Evolutionary conservation across 179 eudicot species (phyloP).

Genomic region (Sideroxylon spinosum): DNA sequence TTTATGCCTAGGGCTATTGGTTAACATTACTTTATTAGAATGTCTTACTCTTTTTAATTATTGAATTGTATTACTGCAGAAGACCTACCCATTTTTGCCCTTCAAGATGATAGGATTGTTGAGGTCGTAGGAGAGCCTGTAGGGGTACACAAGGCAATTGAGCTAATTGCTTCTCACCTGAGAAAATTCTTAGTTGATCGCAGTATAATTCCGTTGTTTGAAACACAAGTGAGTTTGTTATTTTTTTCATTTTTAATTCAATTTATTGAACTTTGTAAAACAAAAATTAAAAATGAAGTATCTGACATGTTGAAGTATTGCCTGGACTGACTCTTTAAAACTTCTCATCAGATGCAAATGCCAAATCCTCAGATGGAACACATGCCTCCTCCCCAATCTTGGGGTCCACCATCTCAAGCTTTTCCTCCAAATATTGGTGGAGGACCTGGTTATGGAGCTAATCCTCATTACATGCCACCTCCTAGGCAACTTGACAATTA

Average conservation of each 20-base stretch:
- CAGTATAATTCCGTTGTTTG: constrained; percentile 66
- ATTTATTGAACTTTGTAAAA: background rate
- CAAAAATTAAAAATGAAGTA: background rate
- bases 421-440: constrained; percentile 51
- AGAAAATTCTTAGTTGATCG: constrained; percentile 94
- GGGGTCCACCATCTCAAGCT: constrained; percentile 76
- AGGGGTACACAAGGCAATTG: constrained; percentile 72
- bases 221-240: constrained; percentile 58
- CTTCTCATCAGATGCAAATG: constrained; percentile 67
- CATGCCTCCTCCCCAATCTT: constrained; percentile 62
- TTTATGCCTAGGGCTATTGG: background rate
- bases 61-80: constrained; percentile 47
- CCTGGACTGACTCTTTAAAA: background rate
- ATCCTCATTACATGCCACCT: constrained; percentile 71
- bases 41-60: constrained; percentile 32
- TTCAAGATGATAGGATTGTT: constrained; percentile 87
- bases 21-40: background rate
- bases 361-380: constrained; percentile 53
- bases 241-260: background rate
- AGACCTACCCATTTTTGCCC: constrained; percentile 86
- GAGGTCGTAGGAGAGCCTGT: constrained; percentile 84
- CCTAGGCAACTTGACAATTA: constrained; percentile 60
- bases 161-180: constrained; percentile 75
- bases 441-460: constrained; percentile 57
- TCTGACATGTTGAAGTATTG: background rate